These are phyloP conservation scores for Coniochaeta sp. DNA, from an alignment of 2,329 filamentous ascomycete genomes.

Conservation along the genomic window DNA sequence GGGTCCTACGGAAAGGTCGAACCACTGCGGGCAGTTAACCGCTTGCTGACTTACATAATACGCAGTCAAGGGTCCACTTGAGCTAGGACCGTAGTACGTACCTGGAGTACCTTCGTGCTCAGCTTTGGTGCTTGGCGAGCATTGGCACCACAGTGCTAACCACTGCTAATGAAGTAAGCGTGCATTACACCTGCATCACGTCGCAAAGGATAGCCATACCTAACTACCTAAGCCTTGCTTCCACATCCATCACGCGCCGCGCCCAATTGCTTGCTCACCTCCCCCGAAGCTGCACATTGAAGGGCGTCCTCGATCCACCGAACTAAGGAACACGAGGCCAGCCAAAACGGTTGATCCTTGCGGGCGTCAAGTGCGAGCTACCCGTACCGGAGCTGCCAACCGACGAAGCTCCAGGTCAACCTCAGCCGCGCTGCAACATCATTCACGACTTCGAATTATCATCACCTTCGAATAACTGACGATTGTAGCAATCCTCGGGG, in stretches of 20 bases:
- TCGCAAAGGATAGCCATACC: neutral
- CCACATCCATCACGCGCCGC: neutral
- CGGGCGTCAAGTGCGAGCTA: neutral
- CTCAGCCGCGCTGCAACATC: neutral
- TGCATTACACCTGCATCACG: constrained; percentile 1
- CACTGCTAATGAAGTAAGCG: neutral
- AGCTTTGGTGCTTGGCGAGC: neutral
- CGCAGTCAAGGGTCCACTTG: neutral
- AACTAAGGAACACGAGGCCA: neutral
- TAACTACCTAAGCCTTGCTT: too few relatives aligned
- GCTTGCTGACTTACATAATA: too few relatives aligned
- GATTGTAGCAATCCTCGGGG: neutral
- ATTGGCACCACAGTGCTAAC: neutral
- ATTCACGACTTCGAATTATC: too few relatives aligned
- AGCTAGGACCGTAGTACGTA: neutral
- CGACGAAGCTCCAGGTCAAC: neutral
- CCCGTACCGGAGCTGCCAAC: neutral
- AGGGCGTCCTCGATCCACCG: neutral
- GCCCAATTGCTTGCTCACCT: neutral
- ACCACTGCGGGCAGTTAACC: too few relatives aligned
- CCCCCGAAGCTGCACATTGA: neutral
- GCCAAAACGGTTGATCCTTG: neutral
- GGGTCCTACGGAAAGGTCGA: neutral
- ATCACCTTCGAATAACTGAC: neutral
- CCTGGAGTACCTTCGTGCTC: neutral